Evolutionary conservation across 805 yeast species (phyloP).

Genomic region (Saccharomycopsis babjevae): DNA sequence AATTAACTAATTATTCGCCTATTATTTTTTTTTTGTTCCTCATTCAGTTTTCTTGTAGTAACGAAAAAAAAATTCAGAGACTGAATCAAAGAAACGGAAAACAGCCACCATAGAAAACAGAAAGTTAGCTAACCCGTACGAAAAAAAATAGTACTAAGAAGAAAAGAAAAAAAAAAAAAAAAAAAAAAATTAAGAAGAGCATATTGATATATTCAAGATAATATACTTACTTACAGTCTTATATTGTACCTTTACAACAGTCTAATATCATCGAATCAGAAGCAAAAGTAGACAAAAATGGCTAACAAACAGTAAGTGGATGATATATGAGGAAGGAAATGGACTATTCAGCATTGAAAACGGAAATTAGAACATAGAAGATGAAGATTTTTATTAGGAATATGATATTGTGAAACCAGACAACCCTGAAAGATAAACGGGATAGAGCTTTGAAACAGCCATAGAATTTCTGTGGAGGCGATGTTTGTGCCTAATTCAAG

Average conservation of each 20-base stretch:
- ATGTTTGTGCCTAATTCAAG: no score
- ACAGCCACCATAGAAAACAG: not conserved
- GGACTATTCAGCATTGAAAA: not conserved
- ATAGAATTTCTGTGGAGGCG: no score
- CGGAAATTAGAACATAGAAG: not conserved
- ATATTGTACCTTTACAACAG: not conserved
- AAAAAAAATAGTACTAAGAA: not conserved
- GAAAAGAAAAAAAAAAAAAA: not conserved
- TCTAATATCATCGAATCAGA: not conserved
- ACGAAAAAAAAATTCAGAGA: not conserved
- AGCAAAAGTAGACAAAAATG: conserved; percentile 2
- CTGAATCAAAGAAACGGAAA: not conserved
- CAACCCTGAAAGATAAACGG: no score
- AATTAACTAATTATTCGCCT: no score
- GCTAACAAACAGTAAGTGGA: conserved; percentile 1
- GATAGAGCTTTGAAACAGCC: no score
- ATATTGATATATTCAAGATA: not conserved
- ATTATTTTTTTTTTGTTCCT: not conserved
- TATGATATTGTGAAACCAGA: no score
- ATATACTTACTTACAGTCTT: not conserved
- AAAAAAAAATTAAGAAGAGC: not conserved
- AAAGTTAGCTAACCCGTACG: not conserved
- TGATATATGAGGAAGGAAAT: not conserved
- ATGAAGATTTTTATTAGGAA: no score
- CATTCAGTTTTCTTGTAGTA: no score